Evolutionary conservation across 1,139 yeast genomes (phyloP).

Genomic region (Saccharomycopsis phalli): DNA sequence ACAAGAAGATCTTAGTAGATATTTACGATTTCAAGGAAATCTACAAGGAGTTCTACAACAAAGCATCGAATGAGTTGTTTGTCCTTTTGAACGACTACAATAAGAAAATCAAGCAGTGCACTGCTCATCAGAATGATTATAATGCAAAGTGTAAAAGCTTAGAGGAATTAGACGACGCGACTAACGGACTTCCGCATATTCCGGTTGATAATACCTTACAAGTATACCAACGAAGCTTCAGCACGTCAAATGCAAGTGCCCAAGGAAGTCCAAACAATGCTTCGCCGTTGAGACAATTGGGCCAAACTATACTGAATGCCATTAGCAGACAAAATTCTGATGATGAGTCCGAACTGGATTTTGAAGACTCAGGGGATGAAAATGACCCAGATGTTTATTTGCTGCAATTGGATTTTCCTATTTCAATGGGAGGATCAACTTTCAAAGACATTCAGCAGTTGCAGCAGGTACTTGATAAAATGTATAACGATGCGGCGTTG

Average conservation of each 20-base stretch:
- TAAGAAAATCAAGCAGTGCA: slow-evolving; percentile 5
- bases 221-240: slow-evolving; percentile 8
- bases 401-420: slow-evolving; percentile 23
- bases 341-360: slow-evolving; percentile 27
- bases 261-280: slow-evolving; percentile 7
- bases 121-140: slow-evolving; percentile 11
- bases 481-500: slow-evolving; percentile 22
- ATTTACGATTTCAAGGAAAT: slow-evolving; percentile 8
- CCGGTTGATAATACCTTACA: background rate
- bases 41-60: slow-evolving; percentile 7
- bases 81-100: slow-evolving; percentile 5
- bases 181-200: background rate
- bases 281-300: slow-evolving; percentile 10
- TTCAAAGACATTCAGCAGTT: slow-evolving; percentile 22
- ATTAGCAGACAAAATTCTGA: slow-evolving; percentile 23
- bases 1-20: slow-evolving; percentile 14
- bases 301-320: slow-evolving; percentile 15
- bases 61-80: slow-evolving; percentile 3
- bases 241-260: slow-evolving; percentile 12
- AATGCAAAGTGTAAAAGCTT: slow-evolving; percentile 12
- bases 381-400: slow-evolving; percentile 20
- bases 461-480: slow-evolving; percentile 20
- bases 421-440: slow-evolving; percentile 22
- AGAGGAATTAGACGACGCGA: slow-evolving; percentile 16
- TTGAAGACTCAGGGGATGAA: slow-evolving; percentile 25